Base-by-base conservation (phyloP, 345 rosid species). In the Litchi chinensis region DNA sequence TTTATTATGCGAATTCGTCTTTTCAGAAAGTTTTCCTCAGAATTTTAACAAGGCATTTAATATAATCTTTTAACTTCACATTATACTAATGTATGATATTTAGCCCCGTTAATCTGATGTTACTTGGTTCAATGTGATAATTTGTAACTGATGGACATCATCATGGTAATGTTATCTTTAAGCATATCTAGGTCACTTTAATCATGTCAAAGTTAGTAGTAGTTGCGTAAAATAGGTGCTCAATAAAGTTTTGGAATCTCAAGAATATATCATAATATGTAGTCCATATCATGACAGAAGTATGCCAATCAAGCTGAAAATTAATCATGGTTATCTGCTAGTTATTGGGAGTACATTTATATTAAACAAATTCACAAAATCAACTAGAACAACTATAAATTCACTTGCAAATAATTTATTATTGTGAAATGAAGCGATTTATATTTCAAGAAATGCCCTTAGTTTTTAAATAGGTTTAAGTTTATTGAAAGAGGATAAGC, bases 361-460 rank as follows among this genome's bases (percentile, higher is more conserved):
- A n/a, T 19, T 40, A 18, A 40, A 18, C 26, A 46, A 46, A 70
- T 48, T 69, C 19, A 6, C 0, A 7, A 4, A 54, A 7, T 70
- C 13, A 59, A 40, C 63, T 39, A 71, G 39, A 37, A 52, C 62
- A 28, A 50, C 75, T 54, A 37, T 73, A 40, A 41, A 26, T 73
- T 10, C 26, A 54, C 46, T 39, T 12, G 16, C 2, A 50, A 26
- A 70, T 15, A 50, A 71, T 52, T 6, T 26, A 16, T 26, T 16
- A 19, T 68, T 43, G 12, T 4, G 52, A 41, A 68, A 68, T 41
- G 26, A 68, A 68, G 26, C 54, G 18, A n/a, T n/a, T 18, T 15
- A 18, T 32, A 19, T 74, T 43, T 63, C 54, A 26, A 8, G 22
- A 5, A 24, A 28, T 39, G 10, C 57, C 40, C 26, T 4, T 56